phyloP scores from a whole-genome alignment of 2,329 filamentous ascomycete species.

The Parastagonospora avenae region DNA sequence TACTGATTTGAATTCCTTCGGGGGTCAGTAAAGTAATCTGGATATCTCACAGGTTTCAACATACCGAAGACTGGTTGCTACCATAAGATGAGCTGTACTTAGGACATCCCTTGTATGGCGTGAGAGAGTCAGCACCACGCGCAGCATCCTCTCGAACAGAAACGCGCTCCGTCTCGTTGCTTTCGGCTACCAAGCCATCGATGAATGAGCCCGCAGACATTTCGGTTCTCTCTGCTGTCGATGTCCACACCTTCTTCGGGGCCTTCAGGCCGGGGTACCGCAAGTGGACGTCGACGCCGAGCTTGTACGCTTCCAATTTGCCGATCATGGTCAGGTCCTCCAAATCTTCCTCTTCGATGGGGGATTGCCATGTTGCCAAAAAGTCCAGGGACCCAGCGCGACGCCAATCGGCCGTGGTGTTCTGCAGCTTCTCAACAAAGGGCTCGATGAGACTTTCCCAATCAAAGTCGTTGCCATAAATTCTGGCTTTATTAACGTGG shows the following conservation, averaged over 20 bases:
- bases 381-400: slow-evolving; percentile 62
- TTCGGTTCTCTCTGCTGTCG: slow-evolving; percentile 65
- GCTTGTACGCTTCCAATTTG: slow-evolving; percentile 63
- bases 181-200: slow-evolving; percentile 60
- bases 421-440: slow-evolving; percentile 62
- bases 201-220: slow-evolving; percentile 65
- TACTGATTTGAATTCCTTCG: slow-evolving; percentile 53
- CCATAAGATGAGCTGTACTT: slow-evolving; percentile 65
- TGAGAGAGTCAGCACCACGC: slow-evolving; percentile 64
- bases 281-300: slow-evolving; percentile 64
- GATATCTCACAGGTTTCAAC: neutral
- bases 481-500: too few species aligned
- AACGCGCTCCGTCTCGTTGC: slow-evolving; percentile 60
- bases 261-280: slow-evolving; percentile 61
- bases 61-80: slow-evolving; percentile 57
- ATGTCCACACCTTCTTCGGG: slow-evolving; percentile 65
- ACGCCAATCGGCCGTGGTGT: slow-evolving; percentile 64
- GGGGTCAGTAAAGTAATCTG: neutral
- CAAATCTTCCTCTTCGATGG: slow-evolving; percentile 61
- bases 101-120: slow-evolving; percentile 68
- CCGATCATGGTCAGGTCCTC: slow-evolving; percentile 67
- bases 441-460: slow-evolving; percentile 58
- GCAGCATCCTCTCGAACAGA: slow-evolving; percentile 62
- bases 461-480: slow-evolving; percentile 59
- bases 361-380: slow-evolving; percentile 61